Evolutionary conservation across 2,329 filamentous ascomycete genomes (phyloP), one percentile per base, ranked within the genome.

Genomic region (Paracamarosporium sp.): DNA sequence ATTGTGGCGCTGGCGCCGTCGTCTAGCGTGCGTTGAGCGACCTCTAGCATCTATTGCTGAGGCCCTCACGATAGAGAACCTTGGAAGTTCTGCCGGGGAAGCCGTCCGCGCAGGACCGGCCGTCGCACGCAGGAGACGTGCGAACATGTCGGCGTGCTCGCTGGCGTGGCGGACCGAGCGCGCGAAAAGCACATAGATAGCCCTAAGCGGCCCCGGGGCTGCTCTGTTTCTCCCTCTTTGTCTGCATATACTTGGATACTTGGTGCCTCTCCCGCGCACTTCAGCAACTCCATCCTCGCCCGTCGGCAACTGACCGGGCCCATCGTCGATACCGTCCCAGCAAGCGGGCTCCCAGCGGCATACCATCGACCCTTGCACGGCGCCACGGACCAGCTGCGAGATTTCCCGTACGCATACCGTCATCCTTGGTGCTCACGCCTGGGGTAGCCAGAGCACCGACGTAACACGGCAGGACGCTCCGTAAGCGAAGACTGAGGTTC

Each of bases 361-460:
- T 48, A 25, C 12, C 47, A 27, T 28, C 35, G 1, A 67, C 62
- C 65, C 67, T 65, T 65, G 65, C 57, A 60, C 56, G 35, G 50
- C 55, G 60, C 58, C 63, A 64, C 57, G 59, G 58, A 13, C 59
- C 51, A 55, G 55, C 60, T 60, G 60, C 64, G 50, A 68, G 65
- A 64, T 63, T 61, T 63, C 54, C 63, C 63, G 62, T 59, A 65
- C 60, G 57, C 64, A 64, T 53, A 55, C 66, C 70, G 68, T 72
- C 69, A 72, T 57, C 27, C 24, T 36, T 9, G 20, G 31, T 67
- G 69, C 54, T 61, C 65, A 59, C 57, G 61, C 59, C 59, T 44
- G 55, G 59, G 50, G 57, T 53, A 40, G n/a, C 28, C 12, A 48
- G 13, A 53, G 57, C 63, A 54, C 54, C 61, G 58, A 60, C 53